phyloP scores from a whole-genome alignment of 1,139 yeast species.

The Lodderomyces elongisporus region DNA sequence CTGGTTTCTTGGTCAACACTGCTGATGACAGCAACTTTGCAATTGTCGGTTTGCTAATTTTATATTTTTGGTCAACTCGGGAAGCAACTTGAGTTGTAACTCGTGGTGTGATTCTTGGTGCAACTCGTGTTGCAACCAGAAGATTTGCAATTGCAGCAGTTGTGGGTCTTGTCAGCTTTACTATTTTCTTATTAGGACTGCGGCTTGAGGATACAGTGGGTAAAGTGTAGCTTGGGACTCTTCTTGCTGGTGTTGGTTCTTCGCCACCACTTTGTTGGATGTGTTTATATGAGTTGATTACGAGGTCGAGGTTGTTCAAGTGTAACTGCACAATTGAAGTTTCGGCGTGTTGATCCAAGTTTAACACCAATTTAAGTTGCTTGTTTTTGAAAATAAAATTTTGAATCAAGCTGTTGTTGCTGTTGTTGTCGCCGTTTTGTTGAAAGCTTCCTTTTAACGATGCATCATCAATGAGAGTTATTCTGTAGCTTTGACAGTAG shows the following conservation, averaged over 20 bases:
- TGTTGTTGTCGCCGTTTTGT: constrained; percentile 17
- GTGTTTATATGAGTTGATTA: too few relatives aligned
- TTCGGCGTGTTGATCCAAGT: constrained; percentile 28
- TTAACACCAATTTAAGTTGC: constrained; percentile 21
- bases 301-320: constrained; percentile 23
- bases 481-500: constrained; percentile 16
- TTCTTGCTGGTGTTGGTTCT: constrained; percentile 5
- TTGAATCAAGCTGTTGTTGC: constrained; percentile 19
- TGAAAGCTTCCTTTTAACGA: constrained; percentile 20
- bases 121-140: too few relatives aligned
- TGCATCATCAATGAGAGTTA: constrained; percentile 24
- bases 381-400: constrained; percentile 24
- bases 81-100: too few relatives aligned
- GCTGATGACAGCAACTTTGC: too few relatives aligned
- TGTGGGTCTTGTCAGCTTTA: not conserved
- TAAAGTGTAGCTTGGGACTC: constrained; percentile 26
- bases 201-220: constrained; percentile 22
- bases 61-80: too few relatives aligned
- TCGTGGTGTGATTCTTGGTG: too few relatives aligned
- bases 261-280: not conserved
- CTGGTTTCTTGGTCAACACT: constrained; percentile 1
- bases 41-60: too few relatives aligned
- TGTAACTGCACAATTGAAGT: constrained; percentile 22
- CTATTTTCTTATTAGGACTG: constrained; percentile 8
- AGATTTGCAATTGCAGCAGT: too few relatives aligned